phyloP scores from a whole-genome alignment of 805 yeast genomes.

The Zygoascus flipseniorum region DNA sequence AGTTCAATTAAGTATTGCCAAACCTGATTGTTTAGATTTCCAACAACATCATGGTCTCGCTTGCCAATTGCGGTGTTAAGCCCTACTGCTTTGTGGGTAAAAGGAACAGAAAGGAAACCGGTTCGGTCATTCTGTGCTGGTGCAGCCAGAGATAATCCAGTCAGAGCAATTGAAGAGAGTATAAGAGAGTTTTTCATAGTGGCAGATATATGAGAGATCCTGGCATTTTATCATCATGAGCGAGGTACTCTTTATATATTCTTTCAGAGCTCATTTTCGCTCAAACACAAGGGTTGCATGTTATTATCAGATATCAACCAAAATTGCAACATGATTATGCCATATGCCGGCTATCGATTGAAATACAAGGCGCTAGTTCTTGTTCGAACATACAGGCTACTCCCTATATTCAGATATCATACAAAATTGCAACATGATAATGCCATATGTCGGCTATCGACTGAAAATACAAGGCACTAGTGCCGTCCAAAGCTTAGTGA shows the following conservation, averaged over 20 bases:
- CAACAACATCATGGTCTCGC: not conserved
- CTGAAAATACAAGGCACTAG: not conserved
- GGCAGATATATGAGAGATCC: not conserved
- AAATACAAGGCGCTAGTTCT: no score
- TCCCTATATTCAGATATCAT: not conserved
- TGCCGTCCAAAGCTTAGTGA: not conserved
- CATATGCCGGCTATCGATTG: no score
- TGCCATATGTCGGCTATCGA: not conserved
- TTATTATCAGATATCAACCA: no score
- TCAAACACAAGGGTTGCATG: no score
- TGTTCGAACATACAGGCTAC: no score
- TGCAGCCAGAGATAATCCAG: not conserved
- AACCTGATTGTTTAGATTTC: not conserved
- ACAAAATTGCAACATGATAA: not conserved
- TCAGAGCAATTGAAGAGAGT: not conserved
- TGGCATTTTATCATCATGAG: no score
- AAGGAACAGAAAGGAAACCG: not conserved
- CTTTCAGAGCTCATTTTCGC: no score
- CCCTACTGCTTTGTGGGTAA: not conserved
- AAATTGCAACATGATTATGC: no score
- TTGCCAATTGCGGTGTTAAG: not conserved
- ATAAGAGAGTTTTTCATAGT: not conserved
- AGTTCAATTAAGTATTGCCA: conserved; percentile 13
- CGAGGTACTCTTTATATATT: no score
- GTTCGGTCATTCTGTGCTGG: not conserved